These are phyloP conservation scores for Tribonema minus DNA, from an alignment of 108 stramenopile species.

Conservation along the genomic window DNA sequence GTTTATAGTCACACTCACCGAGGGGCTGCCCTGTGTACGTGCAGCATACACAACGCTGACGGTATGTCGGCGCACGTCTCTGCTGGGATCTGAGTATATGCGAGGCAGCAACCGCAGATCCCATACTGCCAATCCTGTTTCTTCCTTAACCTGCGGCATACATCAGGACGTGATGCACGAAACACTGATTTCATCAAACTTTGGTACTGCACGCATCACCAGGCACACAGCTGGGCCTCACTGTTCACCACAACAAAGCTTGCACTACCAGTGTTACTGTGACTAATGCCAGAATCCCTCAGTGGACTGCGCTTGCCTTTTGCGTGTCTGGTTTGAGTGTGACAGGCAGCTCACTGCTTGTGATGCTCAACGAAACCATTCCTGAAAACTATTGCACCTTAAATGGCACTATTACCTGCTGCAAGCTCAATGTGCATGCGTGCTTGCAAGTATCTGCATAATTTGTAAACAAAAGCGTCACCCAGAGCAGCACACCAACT, in stretches of 20 bases:
- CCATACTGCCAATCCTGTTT: conserved; percentile 42
- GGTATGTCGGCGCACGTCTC: conserved; percentile 47
- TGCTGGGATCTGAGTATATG: conserved; percentile 43
- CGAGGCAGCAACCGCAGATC: conserved; percentile 33
- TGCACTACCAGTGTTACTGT: not conserved
- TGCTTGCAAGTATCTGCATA: too few relatives aligned
- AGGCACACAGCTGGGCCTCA: not conserved
- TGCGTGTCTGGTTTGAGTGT: too few relatives aligned
- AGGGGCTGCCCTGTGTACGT: not conserved
- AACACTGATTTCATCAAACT: too few relatives aligned
- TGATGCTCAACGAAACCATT: too few relatives aligned
- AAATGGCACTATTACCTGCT: too few relatives aligned
- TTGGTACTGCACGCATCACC: not conserved
- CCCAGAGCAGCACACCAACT: too few relatives aligned
- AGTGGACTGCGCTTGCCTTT: not conserved
- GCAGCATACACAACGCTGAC: conserved; percentile 14
- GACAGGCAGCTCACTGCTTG: too few relatives aligned
- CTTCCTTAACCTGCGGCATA: conserved; percentile 29
- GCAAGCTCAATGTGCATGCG: too few relatives aligned
- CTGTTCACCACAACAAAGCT: not conserved
- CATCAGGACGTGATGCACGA: too few relatives aligned
- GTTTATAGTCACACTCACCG: too few relatives aligned
- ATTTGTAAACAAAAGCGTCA: too few relatives aligned
- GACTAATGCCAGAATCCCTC: not conserved
- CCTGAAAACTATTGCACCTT: too few relatives aligned